Conservation (phyloP, 1,284 basidiomycete genomes). For the Sporisorium sorghi region DNA sequence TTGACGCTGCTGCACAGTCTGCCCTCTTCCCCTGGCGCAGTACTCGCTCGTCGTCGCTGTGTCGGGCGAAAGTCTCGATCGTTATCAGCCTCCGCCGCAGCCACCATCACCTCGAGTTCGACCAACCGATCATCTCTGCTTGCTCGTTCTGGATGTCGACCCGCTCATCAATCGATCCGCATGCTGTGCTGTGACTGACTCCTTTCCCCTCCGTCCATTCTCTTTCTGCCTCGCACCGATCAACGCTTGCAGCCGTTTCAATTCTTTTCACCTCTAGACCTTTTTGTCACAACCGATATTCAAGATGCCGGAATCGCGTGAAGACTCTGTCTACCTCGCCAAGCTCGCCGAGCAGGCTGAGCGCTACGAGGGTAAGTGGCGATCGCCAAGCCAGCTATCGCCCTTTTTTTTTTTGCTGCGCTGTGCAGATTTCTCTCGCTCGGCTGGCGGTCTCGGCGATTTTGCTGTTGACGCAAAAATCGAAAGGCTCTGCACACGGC, state of each 20-base stretch:
- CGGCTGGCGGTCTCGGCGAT: not conserved
- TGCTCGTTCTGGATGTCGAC: constrained; percentile 17
- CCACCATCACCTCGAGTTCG: not conserved
- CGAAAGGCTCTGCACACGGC: not conserved
- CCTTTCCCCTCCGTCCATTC: not conserved
- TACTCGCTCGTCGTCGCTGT: not conserved
- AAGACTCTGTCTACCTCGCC: constrained; percentile 70
- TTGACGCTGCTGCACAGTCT: not conserved
- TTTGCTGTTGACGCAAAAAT: not conserved
- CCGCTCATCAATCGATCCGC: not conserved
- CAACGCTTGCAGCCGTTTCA: constrained; percentile 15
- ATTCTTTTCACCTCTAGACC: constrained; percentile 34
- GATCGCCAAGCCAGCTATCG: not conserved
- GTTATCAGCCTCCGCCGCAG: not conserved
- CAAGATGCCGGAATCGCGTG: constrained; percentile 66
- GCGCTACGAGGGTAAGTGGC: constrained; percentile 68
- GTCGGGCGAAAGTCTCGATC: not conserved
- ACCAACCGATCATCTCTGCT: not conserved
- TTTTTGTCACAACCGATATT: constrained; percentile 25
- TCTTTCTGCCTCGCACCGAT: not conserved
- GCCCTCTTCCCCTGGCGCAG: not conserved
- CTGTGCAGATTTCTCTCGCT: not conserved
- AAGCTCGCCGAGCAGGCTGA: constrained; percentile 70
- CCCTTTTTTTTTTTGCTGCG: not conserved
- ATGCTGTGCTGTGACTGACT: constrained; percentile 16